Conservation (phyloP, 75 land plant genomes). For the Azolla pinnata region DNA sequence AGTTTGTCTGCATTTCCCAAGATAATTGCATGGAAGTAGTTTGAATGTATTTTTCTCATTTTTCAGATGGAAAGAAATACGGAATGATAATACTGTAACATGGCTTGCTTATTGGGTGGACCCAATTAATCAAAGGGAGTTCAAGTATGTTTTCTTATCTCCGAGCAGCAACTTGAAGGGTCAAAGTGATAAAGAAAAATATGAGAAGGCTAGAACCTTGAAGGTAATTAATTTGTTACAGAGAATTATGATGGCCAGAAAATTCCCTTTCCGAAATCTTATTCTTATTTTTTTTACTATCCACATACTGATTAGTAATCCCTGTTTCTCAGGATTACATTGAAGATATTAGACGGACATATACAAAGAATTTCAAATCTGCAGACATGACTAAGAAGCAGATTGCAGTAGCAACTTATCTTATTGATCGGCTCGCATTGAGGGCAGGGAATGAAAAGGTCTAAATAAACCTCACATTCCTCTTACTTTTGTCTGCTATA, state of each 20-base stretch:
- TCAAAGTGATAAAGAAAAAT: constrained; percentile 97
- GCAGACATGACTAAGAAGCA: constrained; percentile 22
- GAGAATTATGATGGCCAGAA: neutral
- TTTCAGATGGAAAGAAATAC: constrained; percentile 86
- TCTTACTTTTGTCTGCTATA: too few species aligned
- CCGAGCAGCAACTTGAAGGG: constrained; percentile 94
- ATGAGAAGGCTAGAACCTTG: constrained; percentile 85
- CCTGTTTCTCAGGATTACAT: constrained; percentile 25
- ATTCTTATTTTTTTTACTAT: too few species aligned
- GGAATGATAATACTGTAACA: constrained; percentile 92
- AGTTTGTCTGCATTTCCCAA: neutral
- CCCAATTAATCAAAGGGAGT: constrained; percentile 84
- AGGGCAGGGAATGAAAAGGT: constrained; percentile 43
- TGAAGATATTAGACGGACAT: constrained; percentile 28
- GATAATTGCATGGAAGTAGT: neutral
- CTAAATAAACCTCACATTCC: too few species aligned
- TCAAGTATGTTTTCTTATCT: constrained; percentile 88
- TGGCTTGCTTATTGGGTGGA: constrained; percentile 99
- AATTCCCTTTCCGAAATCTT: neutral
- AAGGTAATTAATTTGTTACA: constrained; percentile 35
- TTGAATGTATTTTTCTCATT: neutral
- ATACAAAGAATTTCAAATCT: constrained; percentile 22
- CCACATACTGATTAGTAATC: neutral
- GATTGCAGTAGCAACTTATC: constrained; percentile 36
- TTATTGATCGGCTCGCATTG: constrained; percentile 35